Conservation (phyloP, 805 yeast genomes). For the Ogataea corticis region DNA sequence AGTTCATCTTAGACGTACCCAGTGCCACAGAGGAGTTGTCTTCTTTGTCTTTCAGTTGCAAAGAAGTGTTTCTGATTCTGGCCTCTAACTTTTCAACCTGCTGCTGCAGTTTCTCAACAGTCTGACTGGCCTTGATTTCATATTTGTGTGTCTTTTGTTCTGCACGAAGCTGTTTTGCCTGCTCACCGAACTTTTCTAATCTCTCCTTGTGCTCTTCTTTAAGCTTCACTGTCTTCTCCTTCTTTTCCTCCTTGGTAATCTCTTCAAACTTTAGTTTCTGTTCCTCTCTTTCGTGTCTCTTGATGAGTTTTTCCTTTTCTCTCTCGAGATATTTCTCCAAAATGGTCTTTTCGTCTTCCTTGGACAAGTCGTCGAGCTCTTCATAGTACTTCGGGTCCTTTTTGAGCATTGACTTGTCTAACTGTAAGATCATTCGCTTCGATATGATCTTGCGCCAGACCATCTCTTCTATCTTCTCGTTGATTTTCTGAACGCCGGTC, state of each 20-base stretch:
- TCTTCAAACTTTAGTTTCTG: conserved; percentile 68
- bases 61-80: conserved; percentile 63
- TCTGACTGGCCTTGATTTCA: conserved; percentile 51
- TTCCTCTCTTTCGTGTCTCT: conserved; percentile 73
- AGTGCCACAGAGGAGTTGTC: conserved; percentile 92
- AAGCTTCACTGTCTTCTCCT: conserved; percentile 47
- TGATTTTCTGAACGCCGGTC: conserved; percentile 73
- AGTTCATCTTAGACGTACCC: conserved; percentile 91
- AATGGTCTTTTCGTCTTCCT: conserved; percentile 61
- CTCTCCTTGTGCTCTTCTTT: conserved; percentile 57
- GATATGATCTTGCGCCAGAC: conserved; percentile 79
- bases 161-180: conserved; percentile 48
- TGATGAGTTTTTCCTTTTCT: conserved; percentile 62
- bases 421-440: conserved; percentile 65
- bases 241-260: conserved; percentile 53
- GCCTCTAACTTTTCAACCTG: conserved; percentile 74
- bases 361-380: conserved; percentile 65
- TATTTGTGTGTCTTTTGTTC: conserved; percentile 64
- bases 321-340: conserved; percentile 61
- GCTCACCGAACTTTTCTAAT: conserved; percentile 54
- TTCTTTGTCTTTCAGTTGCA: conserved; percentile 87
- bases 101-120: conserved; percentile 66
- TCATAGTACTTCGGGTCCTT: conserved; percentile 60
- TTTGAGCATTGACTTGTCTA: conserved; percentile 54
- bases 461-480: conserved; percentile 75